These are phyloP conservation scores for Malus hybrid DNA, from an alignment of 331 rosid genomes.

Conservation along the genomic window DNA sequence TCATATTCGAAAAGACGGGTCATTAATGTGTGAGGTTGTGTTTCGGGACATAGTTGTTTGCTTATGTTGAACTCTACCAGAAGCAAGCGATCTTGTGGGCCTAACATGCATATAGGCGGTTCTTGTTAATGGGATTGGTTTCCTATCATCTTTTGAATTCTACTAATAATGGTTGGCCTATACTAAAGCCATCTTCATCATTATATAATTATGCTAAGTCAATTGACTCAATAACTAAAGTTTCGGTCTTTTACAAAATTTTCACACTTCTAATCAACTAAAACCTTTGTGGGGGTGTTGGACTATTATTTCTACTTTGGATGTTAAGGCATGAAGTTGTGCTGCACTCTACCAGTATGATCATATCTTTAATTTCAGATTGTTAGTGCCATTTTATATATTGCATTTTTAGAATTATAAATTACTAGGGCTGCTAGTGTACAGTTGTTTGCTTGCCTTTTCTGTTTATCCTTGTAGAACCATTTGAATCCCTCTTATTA, in stretches of 20 bases:
- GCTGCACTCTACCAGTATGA: neutral
- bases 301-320: neutral
- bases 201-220: neutral
- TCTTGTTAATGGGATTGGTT: too few species aligned
- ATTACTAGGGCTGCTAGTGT: neutral
- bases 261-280: too few species aligned
- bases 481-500: neutral
- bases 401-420: too few species aligned
- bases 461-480: neutral
- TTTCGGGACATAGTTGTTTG: too few species aligned
- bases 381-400: neutral
- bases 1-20: too few species aligned
- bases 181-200: neutral
- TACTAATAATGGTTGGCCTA: too few species aligned
- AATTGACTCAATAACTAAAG: neutral
- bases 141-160: too few species aligned
- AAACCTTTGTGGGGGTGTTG: neutral
- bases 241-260: neutral
- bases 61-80: too few species aligned
- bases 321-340: neutral
- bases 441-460: neutral
- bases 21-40: too few species aligned
- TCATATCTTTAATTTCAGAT: neutral
- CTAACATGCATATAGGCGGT: too few species aligned
- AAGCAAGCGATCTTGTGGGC: too few species aligned